Evolutionary conservation across 2,329 filamentous ascomycete genomes (phyloP).

Genomic region (Fusarium sublunatum): DNA sequence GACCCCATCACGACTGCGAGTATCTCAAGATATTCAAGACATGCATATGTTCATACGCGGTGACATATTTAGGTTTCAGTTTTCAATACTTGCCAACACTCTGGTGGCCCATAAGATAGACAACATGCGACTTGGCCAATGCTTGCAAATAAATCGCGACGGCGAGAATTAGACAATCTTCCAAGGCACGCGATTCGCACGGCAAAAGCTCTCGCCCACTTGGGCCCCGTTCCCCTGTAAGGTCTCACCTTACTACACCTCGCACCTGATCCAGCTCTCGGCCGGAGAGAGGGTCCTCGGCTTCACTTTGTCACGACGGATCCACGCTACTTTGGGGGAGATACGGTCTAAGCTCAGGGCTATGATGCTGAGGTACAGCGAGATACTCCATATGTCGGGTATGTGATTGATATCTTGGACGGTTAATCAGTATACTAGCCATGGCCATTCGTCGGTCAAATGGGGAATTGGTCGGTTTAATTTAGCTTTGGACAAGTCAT

Average conservation of each 20-base stretch:
- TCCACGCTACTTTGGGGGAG: conserved; percentile 21
- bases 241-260: conserved; percentile 23
- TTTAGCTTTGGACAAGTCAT: conserved; percentile 3
- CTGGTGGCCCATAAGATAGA: conserved; percentile 3
- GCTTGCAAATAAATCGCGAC: conserved; percentile 10
- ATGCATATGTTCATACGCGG: neutral
- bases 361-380: conserved; percentile 5
- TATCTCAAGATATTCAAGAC: conserved; percentile 8
- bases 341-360: conserved; percentile 11
- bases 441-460: conserved; percentile 2
- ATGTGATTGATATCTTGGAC: conserved; percentile 9
- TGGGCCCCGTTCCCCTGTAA: conserved; percentile 1
- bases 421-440: neutral
- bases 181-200: conserved; percentile 25
- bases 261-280: conserved; percentile 33
- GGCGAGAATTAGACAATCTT: conserved; percentile 2
- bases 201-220: conserved; percentile 27
- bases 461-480: neutral
- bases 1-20: neutral
- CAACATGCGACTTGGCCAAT: conserved; percentile 8
- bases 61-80: conserved; percentile 11
- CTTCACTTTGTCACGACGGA: conserved; percentile 26
- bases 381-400: no score
- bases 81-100: neutral
- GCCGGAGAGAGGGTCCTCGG: conserved; percentile 34